A percentile compares a stretch with the other conserved stretches of the same genome.
Conservation (phyloP, 2,329 filamentous ascomycete genomes). For the Colletotrichum zoysiae region DNA sequence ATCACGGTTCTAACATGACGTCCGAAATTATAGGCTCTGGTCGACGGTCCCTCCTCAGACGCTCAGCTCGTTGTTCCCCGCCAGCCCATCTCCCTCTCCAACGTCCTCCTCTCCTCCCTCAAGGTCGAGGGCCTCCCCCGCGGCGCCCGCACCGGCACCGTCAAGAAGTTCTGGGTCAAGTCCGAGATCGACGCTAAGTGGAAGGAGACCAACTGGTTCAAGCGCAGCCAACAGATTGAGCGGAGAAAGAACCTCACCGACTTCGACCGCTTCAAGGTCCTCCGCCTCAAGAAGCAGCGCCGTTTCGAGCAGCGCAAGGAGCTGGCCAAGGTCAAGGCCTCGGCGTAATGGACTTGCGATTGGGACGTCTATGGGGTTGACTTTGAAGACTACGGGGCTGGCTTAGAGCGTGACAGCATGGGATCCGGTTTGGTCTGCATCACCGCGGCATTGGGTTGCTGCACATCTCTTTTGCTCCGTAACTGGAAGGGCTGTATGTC, state of each 20-base stretch:
- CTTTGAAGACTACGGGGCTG: slow-evolving; percentile 43
- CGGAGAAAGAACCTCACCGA: slow-evolving; percentile 93
- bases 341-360: slow-evolving; percentile 68
- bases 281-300: slow-evolving; percentile 99
- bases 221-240: slow-evolving; percentile 88
- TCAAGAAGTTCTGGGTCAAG: slow-evolving; percentile 93
- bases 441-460: slow-evolving; percentile 67
- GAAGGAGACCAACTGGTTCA: slow-evolving; percentile 91
- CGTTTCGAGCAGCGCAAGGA: slow-evolving; percentile 98
- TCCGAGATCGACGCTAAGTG: slow-evolving; percentile 93
- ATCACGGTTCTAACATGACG: slow-evolving; percentile 12
- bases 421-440: slow-evolving; percentile 58
- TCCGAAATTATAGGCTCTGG: slow-evolving; percentile 77
- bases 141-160: slow-evolving; percentile 82
- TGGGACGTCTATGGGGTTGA: slow-evolving; percentile 39
- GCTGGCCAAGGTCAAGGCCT: slow-evolving; percentile 90
- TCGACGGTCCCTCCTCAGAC: slow-evolving; percentile 92
- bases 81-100: slow-evolving; percentile 84
- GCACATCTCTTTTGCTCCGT: slow-evolving; percentile 69
- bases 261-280: slow-evolving; percentile 99
- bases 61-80: slow-evolving; percentile 84
- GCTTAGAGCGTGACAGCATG: slow-evolving; percentile 46
- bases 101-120: slow-evolving; percentile 90
- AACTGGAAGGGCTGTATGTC: slow-evolving; percentile 74
- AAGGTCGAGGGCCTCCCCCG: slow-evolving; percentile 88